A percentile compares a stretch with the other conserved stretches of the same genome.
Conservation (phyloP, 1,284 basidiomycete genomes). For the Cryptococcus deneoformans region DNA sequence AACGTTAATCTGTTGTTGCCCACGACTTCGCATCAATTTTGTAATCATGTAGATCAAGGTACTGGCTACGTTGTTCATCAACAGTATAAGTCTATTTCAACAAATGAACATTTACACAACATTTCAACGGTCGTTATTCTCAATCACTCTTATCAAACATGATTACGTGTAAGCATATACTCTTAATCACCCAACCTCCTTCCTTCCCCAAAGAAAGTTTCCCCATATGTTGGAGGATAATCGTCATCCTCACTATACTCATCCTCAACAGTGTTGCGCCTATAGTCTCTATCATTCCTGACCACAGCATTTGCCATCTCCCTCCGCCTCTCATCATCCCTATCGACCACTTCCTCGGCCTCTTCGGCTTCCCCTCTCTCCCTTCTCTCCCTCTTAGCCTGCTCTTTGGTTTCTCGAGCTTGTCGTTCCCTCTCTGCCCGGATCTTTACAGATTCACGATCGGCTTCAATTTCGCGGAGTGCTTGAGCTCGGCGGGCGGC, state of each 20-base stretch:
- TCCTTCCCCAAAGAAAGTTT: not conserved
- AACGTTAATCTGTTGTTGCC: no score
- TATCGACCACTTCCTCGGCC: slow-evolving; percentile 13
- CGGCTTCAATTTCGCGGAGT: slow-evolving; percentile 38
- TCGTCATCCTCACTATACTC: not conserved
- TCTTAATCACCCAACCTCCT: not conserved
- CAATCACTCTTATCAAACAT: no score
- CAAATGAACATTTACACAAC: no score
- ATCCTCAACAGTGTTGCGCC: not conserved
- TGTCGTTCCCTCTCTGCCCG: slow-evolving; percentile 34
- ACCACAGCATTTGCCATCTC: slow-evolving; percentile 8
- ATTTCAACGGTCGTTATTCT: no score
- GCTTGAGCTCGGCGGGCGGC: slow-evolving; percentile 31
- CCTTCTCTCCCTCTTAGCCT: slow-evolving; percentile 12
- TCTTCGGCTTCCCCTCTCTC: slow-evolving; percentile 7
- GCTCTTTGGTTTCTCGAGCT: slow-evolving; percentile 13
- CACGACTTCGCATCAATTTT: no score
- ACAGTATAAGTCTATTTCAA: no score
- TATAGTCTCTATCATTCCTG: not conserved
- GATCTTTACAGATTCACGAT: slow-evolving; percentile 33
- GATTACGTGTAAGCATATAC: not conserved
- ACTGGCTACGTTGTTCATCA: no score
- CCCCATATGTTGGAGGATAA: not conserved
- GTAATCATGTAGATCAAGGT: no score
- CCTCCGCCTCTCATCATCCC: not conserved